Evolutionary conservation across 495 filamentous ascomycete species (phyloP).

Genomic region (Neurospora tetrasperma): DNA sequence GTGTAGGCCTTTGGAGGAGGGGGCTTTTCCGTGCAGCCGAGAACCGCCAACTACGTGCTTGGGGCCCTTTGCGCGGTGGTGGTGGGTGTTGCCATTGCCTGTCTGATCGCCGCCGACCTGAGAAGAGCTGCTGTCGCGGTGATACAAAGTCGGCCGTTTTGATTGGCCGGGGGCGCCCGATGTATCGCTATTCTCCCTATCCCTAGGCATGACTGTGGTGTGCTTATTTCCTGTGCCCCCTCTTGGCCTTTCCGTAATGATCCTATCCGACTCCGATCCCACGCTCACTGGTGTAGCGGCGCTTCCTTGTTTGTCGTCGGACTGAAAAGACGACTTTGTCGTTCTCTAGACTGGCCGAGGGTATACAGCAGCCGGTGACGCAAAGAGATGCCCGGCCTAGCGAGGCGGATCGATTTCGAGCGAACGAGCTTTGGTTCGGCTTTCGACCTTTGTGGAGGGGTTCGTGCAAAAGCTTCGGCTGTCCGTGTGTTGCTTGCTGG

Average conservation of each 20-base stretch:
- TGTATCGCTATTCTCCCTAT: conserved; percentile 20
- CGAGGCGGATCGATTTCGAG: not conserved
- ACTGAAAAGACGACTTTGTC: not conserved
- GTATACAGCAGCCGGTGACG: not conserved
- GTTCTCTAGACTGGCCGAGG: not conserved
- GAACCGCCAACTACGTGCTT: conserved; percentile 37
- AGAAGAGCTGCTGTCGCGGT: conserved; percentile 26
- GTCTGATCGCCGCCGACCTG: conserved; percentile 16
- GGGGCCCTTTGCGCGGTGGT: conserved; percentile 28
- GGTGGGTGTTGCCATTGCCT: conserved; percentile 6
- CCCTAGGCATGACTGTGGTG: conserved; percentile 19
- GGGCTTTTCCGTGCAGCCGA: conserved; percentile 31
- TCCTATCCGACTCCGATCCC: not conserved
- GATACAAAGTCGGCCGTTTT: conserved; percentile 31
- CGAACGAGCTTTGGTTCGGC: not conserved
- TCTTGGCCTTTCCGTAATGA: not conserved
- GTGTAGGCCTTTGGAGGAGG: conserved; percentile 37
- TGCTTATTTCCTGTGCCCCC: not conserved
- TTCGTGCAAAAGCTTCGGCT: not conserved
- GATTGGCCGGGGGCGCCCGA: conserved; percentile 34
- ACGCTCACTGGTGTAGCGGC: not conserved
- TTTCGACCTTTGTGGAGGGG: not conserved
- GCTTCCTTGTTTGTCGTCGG: not conserved
- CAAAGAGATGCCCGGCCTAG: not conserved
- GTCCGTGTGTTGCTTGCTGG: not conserved